Evolutionary conservation across 805 yeast species (phyloP), one percentile per base, ranked within the genome.

Genomic region (Soucietia sequanensis): DNA sequence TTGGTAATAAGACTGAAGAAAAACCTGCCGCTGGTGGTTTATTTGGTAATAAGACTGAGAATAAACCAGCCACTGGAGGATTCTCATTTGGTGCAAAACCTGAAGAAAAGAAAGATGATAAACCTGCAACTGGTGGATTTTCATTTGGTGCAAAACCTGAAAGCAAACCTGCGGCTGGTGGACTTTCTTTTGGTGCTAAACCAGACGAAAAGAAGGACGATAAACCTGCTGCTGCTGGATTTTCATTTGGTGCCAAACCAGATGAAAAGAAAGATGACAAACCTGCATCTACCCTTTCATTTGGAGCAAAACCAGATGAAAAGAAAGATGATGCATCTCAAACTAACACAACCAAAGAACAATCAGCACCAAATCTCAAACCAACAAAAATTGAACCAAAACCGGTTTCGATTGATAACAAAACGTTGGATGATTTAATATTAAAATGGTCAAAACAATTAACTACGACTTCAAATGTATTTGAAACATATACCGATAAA

Each of bases 401-500:
- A 38, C 84, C 84, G 21, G 74, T 88, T 3, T 78, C 95, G 4
- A 73, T 93, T 23, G 89, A 86, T 49, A 93, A 93, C 62, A 88
- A 88, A 58, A 88, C 96, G 1, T 68, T 93, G 52, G 98, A 93
- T 52, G 98, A 93, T 56, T 72, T 93, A 46, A 84, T 93, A 27
- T 77, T 89, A 10, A 89, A 84, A 60, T 93, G 99, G 99, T 84
- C 97, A 0, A 78, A 80, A 37, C 95, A 93, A 46, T 62, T 93
- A 39, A 70, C 91, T 2, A 72, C 76, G 10, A 79, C 93, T 0
- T 76, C 91, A 2, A 71, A 74, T 17, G 81, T 85, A 23, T 93
- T 90, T 62, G 82, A 81, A 39, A 61, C 70, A 9, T 91, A 87
- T 55, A 80, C 96, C 6, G 66, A 70, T 16, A 83, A 82, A 40